A percentile compares a stretch with the other conserved stretches of the same genome.
phyloP scores from a whole-genome alignment of 371 early-diverging fungal genomes.

The Circinella minor region DNA sequence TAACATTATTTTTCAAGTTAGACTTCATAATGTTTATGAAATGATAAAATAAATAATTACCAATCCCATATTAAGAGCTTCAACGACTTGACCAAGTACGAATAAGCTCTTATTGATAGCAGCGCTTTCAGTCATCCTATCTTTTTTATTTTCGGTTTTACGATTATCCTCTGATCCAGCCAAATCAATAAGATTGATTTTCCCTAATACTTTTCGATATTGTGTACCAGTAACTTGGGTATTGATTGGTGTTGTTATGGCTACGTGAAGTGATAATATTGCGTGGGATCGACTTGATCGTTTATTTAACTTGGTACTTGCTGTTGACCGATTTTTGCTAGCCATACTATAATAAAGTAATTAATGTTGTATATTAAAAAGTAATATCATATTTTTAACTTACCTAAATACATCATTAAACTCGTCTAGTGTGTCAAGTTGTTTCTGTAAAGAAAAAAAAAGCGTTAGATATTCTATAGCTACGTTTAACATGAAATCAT shows the following conservation, averaged over 20 bases:
- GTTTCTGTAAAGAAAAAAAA: not conserved
- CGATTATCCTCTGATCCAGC: constrained; percentile 83
- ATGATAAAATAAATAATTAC: not conserved
- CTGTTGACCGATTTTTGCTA: constrained; percentile 61
- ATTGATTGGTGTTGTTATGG: constrained; percentile 16
- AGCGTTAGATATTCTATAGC: too few species aligned
- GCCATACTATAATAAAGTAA: constrained; percentile 31
- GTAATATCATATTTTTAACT: not conserved
- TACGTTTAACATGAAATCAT: not conserved
- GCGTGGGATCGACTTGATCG: constrained; percentile 71
- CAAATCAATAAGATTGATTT: constrained; percentile 72
- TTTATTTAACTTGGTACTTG: constrained; percentile 69
- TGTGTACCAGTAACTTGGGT: not conserved
- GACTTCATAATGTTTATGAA: too few species aligned
- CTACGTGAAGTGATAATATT: constrained; percentile 50
- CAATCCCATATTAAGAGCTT: constrained; percentile 60
- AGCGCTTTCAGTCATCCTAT: constrained; percentile 68
- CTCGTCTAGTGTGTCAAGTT: constrained; percentile 49
- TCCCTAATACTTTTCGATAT: constrained; percentile 36
- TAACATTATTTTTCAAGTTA: not conserved
- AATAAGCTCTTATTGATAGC: constrained; percentile 80
- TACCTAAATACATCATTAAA: constrained; percentile 52
- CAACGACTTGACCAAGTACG: constrained; percentile 76
- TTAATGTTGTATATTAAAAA: not conserved
- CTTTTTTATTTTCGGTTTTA: constrained; percentile 67